Evolutionary conservation across 331 rosid genomes (phyloP).

Genomic region (Quercus lobata): DNA sequence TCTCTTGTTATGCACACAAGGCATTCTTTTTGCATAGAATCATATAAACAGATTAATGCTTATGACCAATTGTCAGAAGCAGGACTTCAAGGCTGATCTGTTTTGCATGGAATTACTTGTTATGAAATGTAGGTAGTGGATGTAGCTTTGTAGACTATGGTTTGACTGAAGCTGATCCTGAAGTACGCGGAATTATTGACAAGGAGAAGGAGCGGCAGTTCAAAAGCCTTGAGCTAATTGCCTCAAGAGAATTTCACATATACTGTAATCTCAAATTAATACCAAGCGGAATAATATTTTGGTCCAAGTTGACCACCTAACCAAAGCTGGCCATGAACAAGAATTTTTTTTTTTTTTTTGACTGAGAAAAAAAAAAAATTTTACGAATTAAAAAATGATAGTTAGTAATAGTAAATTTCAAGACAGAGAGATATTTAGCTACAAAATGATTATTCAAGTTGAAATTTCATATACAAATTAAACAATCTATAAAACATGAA

Average conservation of each 20-base stretch:
- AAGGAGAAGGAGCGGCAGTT: conserved; percentile 82
- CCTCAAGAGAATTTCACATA: conserved; percentile 87
- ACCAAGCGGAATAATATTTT: too few relatives aligned
- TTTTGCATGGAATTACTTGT: conserved; percentile 5
- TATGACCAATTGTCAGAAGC: not conserved
- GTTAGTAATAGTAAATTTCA: too few relatives aligned
- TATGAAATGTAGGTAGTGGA: conserved; percentile 35
- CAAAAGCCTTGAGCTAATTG: conserved; percentile 92
- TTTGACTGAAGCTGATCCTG: conserved; percentile 83
- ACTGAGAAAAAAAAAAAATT: too few relatives aligned
- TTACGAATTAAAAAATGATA: too few relatives aligned
- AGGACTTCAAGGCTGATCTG: not conserved
- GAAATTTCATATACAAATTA: too few relatives aligned
- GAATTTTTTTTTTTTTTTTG: too few relatives aligned
- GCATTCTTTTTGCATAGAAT: not conserved
- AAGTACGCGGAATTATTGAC: conserved; percentile 53
- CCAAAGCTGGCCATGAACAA: too few relatives aligned
- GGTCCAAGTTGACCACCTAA: too few relatives aligned
- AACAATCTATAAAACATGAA: too few relatives aligned
- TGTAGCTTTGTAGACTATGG: conserved; percentile 57
- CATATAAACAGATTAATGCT: not conserved
- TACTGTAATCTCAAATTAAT: too few relatives aligned
- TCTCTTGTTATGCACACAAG: not conserved
- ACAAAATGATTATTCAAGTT: too few relatives aligned
- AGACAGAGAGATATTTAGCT: too few relatives aligned